Conservation (phyloP, 192 early-diverging fungal species). For the Tieghemiomyces parasiticus region DNA sequence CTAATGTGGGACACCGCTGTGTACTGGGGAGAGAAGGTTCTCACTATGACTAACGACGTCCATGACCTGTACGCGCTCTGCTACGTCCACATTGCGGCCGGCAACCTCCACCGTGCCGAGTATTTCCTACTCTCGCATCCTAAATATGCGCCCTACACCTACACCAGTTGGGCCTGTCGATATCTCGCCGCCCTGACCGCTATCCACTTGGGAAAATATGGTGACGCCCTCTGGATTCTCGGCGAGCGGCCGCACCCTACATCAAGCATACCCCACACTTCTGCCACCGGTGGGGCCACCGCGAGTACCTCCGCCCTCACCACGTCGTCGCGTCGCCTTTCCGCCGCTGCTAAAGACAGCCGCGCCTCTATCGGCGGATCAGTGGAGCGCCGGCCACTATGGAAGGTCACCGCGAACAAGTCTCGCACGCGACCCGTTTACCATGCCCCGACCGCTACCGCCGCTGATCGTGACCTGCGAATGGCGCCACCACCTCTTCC, state of each 20-base stretch:
- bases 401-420: background rate
- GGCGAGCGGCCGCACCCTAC: background rate
- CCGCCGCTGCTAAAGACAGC: constrained; percentile 2
- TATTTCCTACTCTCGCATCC: constrained; percentile 3
- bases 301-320: background rate
- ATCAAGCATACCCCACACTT: background rate
- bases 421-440: too few relatives aligned
- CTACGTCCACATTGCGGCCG: constrained; percentile 6
- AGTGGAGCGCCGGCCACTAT: background rate
- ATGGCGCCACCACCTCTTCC: too few relatives aligned
- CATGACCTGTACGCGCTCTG: constrained; percentile 8
- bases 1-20: constrained; percentile 33
- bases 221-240: constrained; percentile 6
- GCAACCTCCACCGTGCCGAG: constrained; percentile 5
- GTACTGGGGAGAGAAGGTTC: constrained; percentile 52
- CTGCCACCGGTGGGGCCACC: background rate
- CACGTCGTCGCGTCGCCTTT: background rate
- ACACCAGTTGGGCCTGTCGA: constrained; percentile 6
- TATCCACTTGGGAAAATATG: constrained; percentile 1
- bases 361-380: constrained; percentile 7
- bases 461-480: too few relatives aligned
- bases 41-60: constrained; percentile 24
- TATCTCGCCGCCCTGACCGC: constrained; percentile 2
- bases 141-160: background rate
- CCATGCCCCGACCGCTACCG: too few relatives aligned